Conservation (phyloP, 352 stramenopile species). For the Phytophthora pini region DNA sequence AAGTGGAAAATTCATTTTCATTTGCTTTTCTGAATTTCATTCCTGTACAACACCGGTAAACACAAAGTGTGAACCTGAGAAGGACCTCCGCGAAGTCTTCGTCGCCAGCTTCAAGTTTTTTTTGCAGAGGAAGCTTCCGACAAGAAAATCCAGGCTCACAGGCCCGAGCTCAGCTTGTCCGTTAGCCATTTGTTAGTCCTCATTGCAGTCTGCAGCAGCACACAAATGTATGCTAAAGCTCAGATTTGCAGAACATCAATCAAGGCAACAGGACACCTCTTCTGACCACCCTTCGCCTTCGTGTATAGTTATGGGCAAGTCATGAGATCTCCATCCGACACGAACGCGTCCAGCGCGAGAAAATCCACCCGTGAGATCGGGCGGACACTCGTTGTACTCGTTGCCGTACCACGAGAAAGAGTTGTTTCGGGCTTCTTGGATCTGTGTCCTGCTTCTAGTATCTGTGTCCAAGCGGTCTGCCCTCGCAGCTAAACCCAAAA, state of each 20-base stretch:
- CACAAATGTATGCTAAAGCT: background rate
- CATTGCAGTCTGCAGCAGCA: too few species aligned
- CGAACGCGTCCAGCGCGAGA: conserved; percentile 6
- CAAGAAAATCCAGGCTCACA: conserved; percentile 27
- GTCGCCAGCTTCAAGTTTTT: background rate
- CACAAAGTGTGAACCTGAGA: too few species aligned
- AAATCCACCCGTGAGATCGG: conserved; percentile 15
- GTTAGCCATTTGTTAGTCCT: background rate
- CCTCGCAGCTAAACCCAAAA: background rate
- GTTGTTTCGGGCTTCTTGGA: background rate
- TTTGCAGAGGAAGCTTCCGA: background rate
- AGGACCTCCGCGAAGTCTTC: background rate
- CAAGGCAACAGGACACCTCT: conserved; percentile 4
- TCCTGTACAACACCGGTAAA: too few species aligned
- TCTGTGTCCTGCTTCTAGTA: background rate
- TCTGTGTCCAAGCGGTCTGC: background rate
- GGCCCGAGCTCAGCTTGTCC: background rate
- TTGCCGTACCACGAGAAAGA: conserved; percentile 5
- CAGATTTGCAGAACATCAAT: conserved; percentile 23
- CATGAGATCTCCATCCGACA: conserved; percentile 9
- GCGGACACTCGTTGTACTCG: conserved; percentile 10
- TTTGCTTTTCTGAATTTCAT: too few species aligned
- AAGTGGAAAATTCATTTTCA: too few species aligned
- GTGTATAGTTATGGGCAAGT: background rate
- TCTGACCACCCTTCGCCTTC: conserved; percentile 12